phyloP scores from a whole-genome alignment of 176 grass and related monocot genomes.

The Pontederia paniculata region DNA sequence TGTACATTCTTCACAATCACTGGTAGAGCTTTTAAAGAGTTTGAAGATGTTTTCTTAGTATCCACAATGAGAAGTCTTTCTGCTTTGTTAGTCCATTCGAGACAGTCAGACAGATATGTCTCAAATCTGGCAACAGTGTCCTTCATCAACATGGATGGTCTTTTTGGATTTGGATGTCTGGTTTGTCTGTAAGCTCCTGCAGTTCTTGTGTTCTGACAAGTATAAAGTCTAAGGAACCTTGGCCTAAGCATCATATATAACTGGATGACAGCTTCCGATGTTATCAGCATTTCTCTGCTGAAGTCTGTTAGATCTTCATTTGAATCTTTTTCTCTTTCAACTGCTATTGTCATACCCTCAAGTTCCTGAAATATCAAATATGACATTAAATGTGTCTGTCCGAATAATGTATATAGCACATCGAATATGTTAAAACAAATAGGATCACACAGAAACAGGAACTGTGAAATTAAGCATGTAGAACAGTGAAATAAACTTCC shows the following conservation, averaged over 20 bases:
- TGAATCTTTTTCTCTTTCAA: slow-evolving; percentile 49
- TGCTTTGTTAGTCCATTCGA: slow-evolving; percentile 46
- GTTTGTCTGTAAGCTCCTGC: slow-evolving; percentile 1
- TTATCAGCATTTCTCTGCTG: slow-evolving; percentile 40
- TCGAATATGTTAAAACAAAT: too few relatives aligned
- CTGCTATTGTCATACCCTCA: slow-evolving; percentile 32
- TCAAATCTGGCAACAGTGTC: slow-evolving; percentile 47
- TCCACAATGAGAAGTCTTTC: slow-evolving; percentile 58
- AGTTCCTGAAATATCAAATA: slow-evolving; percentile 21
- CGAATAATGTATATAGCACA: too few relatives aligned
- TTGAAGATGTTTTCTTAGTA: slow-evolving; percentile 28
- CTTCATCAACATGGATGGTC: slow-evolving; percentile 58
- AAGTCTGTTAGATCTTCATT: slow-evolving; percentile 35
- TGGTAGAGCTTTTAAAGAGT: slow-evolving; percentile 43
- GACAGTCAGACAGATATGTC: slow-evolving; percentile 44
- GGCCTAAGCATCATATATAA: slow-evolving; percentile 49
- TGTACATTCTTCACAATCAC: slow-evolving; percentile 62
- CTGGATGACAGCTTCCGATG: slow-evolving; percentile 38
- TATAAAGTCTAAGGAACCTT: slow-evolving; percentile 28
- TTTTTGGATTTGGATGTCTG: slow-evolving; percentile 41
- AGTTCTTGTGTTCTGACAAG: slow-evolving; percentile 24
- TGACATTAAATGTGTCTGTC: background rate
- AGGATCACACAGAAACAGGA: too few relatives aligned
- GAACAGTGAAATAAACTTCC: too few relatives aligned
- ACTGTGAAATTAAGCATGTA: too few relatives aligned